A percentile compares a stretch with the other conserved stretches of the same genome.
phyloP scores from a whole-genome alignment of 306 rosid species.

The Oemleria cerasiformis region DNA sequence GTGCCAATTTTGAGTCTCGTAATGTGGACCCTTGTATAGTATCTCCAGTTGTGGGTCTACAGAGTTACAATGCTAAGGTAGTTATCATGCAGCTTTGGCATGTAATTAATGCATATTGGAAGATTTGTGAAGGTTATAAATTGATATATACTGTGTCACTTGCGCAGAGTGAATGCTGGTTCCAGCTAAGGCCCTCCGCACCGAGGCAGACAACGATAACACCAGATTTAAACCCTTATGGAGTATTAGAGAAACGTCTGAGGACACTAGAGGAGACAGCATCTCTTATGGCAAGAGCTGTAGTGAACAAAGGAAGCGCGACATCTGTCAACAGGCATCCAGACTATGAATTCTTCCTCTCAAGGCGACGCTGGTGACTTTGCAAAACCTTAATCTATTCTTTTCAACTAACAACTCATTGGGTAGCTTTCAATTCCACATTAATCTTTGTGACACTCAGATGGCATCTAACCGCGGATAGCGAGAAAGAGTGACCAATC shows the following conservation, averaged over 20 bases:
- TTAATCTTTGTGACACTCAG: conserved; percentile 10
- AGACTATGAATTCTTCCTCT: conserved; percentile 75
- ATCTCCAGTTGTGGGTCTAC: conserved; percentile 84
- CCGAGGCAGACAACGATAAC: conserved; percentile 16
- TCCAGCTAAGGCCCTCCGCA: conserved; percentile 41
- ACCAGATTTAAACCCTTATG: conserved; percentile 32
- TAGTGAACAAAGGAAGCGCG: conserved; percentile 50
- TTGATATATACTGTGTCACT: conserved; percentile 6
- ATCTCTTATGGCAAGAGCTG: conserved; percentile 71
- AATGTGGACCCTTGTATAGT: conserved; percentile 41
- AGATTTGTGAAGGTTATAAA: conserved; percentile 5
- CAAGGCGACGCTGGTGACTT: conserved; percentile 50
- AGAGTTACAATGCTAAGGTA: conserved; percentile 84
- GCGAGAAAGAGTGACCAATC: conserved; percentile 10
- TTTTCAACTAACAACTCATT: conserved; percentile 6
- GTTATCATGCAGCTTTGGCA: background rate
- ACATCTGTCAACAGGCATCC: conserved; percentile 58
- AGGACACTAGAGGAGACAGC: conserved; percentile 73
- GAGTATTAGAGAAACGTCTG: conserved; percentile 51
- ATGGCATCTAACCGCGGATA: conserved; percentile 18
- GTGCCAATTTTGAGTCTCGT: conserved; percentile 30
- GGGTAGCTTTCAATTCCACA: background rate
- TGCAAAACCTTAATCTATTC: background rate
- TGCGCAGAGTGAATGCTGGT: conserved; percentile 85
- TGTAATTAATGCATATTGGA: conserved; percentile 2